These are phyloP conservation scores for Sugiyamaella xylanicola DNA, from an alignment of 1,139 yeast genomes.

Conservation along the genomic window DNA sequence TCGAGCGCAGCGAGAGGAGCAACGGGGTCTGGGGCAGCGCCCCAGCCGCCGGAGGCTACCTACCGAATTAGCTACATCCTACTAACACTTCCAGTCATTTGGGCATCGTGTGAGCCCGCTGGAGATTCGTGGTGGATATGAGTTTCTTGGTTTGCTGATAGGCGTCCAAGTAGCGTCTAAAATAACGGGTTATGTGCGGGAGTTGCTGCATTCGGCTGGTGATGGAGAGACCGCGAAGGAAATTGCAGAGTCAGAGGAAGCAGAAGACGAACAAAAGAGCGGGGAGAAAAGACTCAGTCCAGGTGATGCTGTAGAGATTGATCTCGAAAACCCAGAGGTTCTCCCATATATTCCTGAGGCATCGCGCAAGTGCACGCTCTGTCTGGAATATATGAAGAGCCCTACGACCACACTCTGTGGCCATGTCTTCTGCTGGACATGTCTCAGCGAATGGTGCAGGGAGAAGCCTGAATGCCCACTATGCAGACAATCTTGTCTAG, in stretches of 20 bases:
- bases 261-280: too few species aligned
- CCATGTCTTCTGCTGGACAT: conserved; percentile 90
- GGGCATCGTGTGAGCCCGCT: conserved; percentile 40
- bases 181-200: conserved; percentile 5
- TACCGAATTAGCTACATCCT: neutral
- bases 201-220: neutral
- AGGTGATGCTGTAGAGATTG: conserved; percentile 39
- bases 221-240: conserved; percentile 4
- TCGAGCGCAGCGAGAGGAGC: conserved; percentile 1
- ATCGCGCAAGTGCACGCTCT: conserved; percentile 79
- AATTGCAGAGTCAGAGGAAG: too few species aligned
- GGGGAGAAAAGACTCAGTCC: neutral
- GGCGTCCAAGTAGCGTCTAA: conserved; percentile 53
- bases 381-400: conserved; percentile 74
- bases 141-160: conserved; percentile 72
- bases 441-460: conserved; percentile 86
- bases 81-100: conserved; percentile 30
- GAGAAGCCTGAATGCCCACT: conserved; percentile 89
- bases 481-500: conserved; percentile 75
- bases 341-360: conserved; percentile 71
- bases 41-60: neutral
- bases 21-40: neutral
- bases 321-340: conserved; percentile 56
- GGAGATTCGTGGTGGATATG: conserved; percentile 57
- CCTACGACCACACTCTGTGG: conserved; percentile 93